Base-by-base conservation (phyloP, 352 stramenopile genomes). In the Globisporangium paddicum region DNA sequence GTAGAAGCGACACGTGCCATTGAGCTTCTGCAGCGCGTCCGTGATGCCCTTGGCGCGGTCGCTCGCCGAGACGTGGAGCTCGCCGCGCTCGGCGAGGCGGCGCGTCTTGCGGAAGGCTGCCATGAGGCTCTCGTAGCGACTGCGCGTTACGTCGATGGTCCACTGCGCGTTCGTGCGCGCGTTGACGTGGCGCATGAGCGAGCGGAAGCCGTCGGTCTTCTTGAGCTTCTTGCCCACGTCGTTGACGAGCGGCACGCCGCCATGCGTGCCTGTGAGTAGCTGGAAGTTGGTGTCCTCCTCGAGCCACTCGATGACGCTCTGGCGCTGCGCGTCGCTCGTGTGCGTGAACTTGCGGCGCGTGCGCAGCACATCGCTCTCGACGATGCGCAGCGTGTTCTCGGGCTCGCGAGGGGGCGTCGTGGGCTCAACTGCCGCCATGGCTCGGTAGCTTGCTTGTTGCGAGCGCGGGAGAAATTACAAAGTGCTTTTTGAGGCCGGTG, bases 101-200 rank as follows among this genome's bases (percentile, higher is more conserved):
- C 67, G 64, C 10, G 63, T 37, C 37, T 72, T 75, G 26, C 64
- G 53, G 59, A 75, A 83, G 25, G 64, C 69, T 16, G 67, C 63
- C 60, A 87, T 63, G 48, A 85, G 73, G 57, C 74, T 83, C 64
- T 85, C 75, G 55, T 74, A 83, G 44, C 77, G 77, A 42, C 74
- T 87, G 30, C 77, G 74, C 18, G 74, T 71, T 9, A 69, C 72
- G 55, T 81, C 71, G 38, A 78, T 67, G 21, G 70, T 69, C 77
- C 77, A 87, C 25, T 70, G 64, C 0, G 68, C 61, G 11, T 65
- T 40, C 28, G 67, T 68, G 34, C 60, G 56, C 18, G 42, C 49
- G 61, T 87, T 87, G 57, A 87, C 73, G 55, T 79, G 61, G n/a
- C 68, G 68, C 37, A 71, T 78, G 38, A 87, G 55, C 5, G 66